Conservation (phyloP, 164 flowering plant species). For the Vitis cinerea region DNA sequence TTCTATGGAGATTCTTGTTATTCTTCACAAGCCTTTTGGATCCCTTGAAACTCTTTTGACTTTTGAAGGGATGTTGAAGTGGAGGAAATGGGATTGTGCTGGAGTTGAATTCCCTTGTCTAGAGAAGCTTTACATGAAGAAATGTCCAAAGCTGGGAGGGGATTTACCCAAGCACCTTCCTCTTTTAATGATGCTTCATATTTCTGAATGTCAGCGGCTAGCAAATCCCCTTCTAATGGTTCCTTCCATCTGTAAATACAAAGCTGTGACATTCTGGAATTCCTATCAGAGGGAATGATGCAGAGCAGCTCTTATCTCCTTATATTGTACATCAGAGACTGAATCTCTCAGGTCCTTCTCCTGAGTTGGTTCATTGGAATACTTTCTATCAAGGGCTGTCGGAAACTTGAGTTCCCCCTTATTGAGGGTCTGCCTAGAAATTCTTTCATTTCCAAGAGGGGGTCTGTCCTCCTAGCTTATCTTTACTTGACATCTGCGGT, state of each 20-base stretch:
- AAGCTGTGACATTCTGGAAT: no score
- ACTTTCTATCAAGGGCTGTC: constrained; percentile 4
- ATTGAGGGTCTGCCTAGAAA: constrained; percentile 2
- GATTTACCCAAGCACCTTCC: not conserved
- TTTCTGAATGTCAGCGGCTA: not conserved
- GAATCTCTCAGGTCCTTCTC: not conserved
- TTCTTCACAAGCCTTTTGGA: no score
- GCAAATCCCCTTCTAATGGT: constrained; percentile 6
- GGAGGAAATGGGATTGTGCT: not conserved
- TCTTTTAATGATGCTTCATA: not conserved
- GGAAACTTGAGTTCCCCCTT: not conserved
- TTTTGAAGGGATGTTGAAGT: not conserved
- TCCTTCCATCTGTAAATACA: no score
- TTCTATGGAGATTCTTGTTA: no score
- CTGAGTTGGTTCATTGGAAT: constrained; percentile 1
- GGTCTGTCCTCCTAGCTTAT: constrained; percentile 13
- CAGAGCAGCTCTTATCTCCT: no score
- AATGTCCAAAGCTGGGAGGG: not conserved
- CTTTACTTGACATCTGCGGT: constrained; percentile 8
- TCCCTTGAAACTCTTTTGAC: no score
- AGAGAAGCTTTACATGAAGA: not conserved
- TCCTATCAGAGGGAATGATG: no score
- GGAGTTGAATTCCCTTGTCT: not conserved
- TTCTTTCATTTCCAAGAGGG: constrained; percentile 10
- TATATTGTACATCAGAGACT: no score